Evolutionary conservation across 345 rosid species (phyloP), one percentile per base, ranked within the genome.

Genomic region (Gossypium herbaceum): DNA sequence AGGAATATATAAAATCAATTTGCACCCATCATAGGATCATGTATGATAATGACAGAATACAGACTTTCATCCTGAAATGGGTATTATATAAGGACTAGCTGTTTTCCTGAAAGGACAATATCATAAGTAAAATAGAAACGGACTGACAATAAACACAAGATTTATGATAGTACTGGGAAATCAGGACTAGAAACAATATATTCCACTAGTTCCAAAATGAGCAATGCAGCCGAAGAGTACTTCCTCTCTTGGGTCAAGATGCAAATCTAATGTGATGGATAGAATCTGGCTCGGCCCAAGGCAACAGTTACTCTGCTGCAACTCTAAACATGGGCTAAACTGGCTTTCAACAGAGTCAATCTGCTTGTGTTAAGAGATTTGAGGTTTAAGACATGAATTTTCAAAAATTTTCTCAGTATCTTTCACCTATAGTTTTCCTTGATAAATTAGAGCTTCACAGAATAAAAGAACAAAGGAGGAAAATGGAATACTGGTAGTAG

Each of bases 221-320:
- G 22, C 20, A 24, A 25, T 68, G 15, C 44, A 68, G 22, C 25
- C 10, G 2, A 41, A 17, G 10, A 12, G n/a, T 7, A 19, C 27
- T 20, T 11, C 3, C 19, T 43, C 57, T 12, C 51, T 2, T 66
- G 9, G 57, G 41, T 25, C n/a, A 51, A 29, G 24, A 48, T 22
- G 72, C 54, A 67, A 69, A 69, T 69, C 45, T 27, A 69, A 25
- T 50, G 73, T 9, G 73, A 25, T 17, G 9, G 1, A 50, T 50
- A 25, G 44, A 15, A 69, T 20, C 10, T 27, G 24, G 44, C 17
- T 12, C 34, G 34, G 19, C 71, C 19, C 54, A 22, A 20, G 11
- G 71, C 55, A 19, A 22, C 55, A 45, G 4, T 19, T 19, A 45
- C 6, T 22, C 25, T 50, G 59, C 12, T 27, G 45, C 16, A 51